These are phyloP conservation scores for Stemphylium vesicarium DNA, from an alignment of 2,329 filamentous ascomycete genomes.

Conservation along the genomic window DNA sequence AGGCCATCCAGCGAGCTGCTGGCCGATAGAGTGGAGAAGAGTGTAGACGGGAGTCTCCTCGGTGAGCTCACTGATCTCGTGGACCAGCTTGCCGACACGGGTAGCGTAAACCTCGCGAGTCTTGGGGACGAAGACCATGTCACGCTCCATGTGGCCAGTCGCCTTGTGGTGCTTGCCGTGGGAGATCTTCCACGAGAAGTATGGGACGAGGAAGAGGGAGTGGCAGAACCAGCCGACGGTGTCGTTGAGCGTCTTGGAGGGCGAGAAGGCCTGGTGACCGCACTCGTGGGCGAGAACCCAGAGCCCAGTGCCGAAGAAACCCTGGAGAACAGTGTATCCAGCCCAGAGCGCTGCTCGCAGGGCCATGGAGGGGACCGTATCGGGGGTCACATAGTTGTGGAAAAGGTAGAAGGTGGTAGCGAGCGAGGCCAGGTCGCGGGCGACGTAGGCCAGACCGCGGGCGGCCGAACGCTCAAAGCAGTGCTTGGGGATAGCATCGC, in stretches of 20 bases:
- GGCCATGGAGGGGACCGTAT: constrained; percentile 74
- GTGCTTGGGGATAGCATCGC: constrained; percentile 95
- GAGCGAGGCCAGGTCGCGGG: constrained; percentile 76
- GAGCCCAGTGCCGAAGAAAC: constrained; percentile 88
- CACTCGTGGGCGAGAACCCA: constrained; percentile 99
- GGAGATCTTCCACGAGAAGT: constrained; percentile 99
- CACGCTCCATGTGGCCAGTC: constrained; percentile 93
- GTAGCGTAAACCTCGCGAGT: constrained; percentile 82
- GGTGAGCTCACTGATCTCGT: constrained; percentile 86
- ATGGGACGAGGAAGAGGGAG: constrained; percentile 87
- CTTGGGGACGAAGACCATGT: constrained; percentile 99
- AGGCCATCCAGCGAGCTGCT: constrained; percentile 94
- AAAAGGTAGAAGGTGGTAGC: constrained; percentile 82
- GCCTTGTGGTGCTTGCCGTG: constrained; percentile 99
- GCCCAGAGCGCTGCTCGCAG: constrained; percentile 70
- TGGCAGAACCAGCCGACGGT: constrained; percentile 90
- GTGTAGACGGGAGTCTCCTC: constrained; percentile 94
- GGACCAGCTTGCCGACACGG: constrained; percentile 73
- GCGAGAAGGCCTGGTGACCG: constrained; percentile 94
- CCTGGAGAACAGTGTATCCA: constrained; percentile 81
- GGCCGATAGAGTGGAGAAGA: constrained; percentile 72
- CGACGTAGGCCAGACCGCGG: constrained; percentile 80
- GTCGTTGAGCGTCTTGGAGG: constrained; percentile 90
- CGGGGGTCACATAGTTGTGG: constrained; percentile 87
- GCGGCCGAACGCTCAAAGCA: constrained; percentile 88